A percentile compares a stretch with the other conserved stretches of the same genome.
Evolutionary conservation across 1,139 yeast genomes (phyloP).

Genomic region (Hansenula sp.): DNA sequence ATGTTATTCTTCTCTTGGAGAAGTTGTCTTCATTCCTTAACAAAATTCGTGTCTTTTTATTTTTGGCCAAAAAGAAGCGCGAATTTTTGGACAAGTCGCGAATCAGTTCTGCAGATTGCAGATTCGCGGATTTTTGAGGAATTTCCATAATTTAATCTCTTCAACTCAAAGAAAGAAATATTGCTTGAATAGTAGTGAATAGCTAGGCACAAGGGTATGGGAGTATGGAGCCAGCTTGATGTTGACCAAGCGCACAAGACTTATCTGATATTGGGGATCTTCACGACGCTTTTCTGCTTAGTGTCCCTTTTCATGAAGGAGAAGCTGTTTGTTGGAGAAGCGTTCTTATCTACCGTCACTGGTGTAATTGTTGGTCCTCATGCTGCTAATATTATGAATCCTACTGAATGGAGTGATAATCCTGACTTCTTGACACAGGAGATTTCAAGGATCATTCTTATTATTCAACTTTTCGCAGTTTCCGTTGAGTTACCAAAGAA

Average conservation of each 20-base stretch:
- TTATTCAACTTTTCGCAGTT: conserved; percentile 37
- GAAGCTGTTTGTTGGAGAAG: conserved; percentile 27
- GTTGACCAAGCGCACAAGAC: conserved; percentile 63
- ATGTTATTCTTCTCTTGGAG: background rate
- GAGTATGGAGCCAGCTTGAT: conserved; percentile 18
- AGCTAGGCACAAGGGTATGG: background rate
- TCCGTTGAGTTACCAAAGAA: conserved; percentile 40
- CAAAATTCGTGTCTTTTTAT: background rate
- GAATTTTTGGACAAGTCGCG: background rate
- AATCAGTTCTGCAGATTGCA: background rate
- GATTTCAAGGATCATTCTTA: conserved; percentile 34
- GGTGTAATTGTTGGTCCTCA: conserved; percentile 29
- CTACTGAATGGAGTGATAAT: conserved; percentile 22
- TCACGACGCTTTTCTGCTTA: conserved; percentile 44
- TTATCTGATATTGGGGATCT: conserved; percentile 82
- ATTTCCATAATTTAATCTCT: too few species aligned
- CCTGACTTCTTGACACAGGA: conserved; percentile 28
- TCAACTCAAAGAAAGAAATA: too few species aligned
- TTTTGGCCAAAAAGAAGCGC: too few species aligned
- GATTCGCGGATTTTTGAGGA: too few species aligned
- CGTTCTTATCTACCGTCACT: conserved; percentile 22
- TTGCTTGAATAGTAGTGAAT: too few species aligned
- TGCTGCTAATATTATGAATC: conserved; percentile 24
- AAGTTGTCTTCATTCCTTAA: too few species aligned
- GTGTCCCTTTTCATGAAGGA: conserved; percentile 26